Evolutionary conservation across 768 basidiomycete species (phyloP), one percentile per base, ranked within the genome.

Genomic region (Erythrobasidium yunnanense): DNA sequence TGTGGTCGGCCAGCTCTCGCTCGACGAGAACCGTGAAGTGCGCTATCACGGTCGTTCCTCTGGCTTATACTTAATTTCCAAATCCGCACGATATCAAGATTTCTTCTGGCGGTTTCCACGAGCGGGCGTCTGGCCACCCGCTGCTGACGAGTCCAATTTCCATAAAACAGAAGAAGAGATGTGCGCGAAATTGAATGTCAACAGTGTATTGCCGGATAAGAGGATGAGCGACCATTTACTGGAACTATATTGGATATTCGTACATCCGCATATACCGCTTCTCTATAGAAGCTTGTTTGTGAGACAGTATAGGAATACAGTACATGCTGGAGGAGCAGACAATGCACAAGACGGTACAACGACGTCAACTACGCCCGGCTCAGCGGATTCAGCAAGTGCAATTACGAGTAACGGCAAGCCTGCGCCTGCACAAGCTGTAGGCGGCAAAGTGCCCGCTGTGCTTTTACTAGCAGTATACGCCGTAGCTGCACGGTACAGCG

Each of bases 121-220:
- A 70, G 86, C 88, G 1, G 81, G 89, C n/a, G 86, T 90, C 25
- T 92, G 90, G 90, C 90, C 90, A 0, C 84, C 84, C 82, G 85
- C 69, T 1, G 70, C 73, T 4, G 52, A 32, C 8, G 27, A 38
- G 13, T 30, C 45, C 57, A 29, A 29, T 22, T 53, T 66, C 25
- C 50, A 67, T 18, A 71, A 71, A 50, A 71, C 72, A 2, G 74
- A 75, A 50, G 55, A 67, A 18, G 60, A 63, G 50, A 69, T 63
- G 54, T 68, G 71, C 8, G 32, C 72, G 32, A 74, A 60, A 70
- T 79, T 20, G 76, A 68, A 69, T 35, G 66, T 57, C 15, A 67
- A 60, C 25, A 69, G 86, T 83, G 65, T 29, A 29, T 74, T 90
- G n/a, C 88, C 88, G 0, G 78, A 82, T 22, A 75, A 72, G 2